Conservation (phyloP, 306 rosid species). For the Vigna reflexopilosa region DNA sequence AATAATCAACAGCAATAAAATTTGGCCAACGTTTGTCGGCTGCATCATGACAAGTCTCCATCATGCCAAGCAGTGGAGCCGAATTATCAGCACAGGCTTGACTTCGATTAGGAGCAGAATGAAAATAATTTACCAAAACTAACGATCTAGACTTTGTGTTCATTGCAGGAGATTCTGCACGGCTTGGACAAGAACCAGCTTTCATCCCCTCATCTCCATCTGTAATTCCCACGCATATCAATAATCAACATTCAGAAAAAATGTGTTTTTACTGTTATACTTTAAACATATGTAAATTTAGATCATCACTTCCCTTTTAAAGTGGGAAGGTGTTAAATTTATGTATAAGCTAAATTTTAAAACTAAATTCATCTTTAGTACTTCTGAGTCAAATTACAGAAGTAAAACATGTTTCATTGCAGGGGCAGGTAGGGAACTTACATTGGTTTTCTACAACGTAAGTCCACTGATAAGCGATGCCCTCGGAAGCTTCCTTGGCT, state of each 20-base stretch:
- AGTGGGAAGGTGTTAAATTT: no score
- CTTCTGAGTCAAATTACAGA: not conserved
- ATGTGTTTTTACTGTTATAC: no score
- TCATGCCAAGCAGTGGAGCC: slow-evolving; percentile 62
- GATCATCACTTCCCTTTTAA: no score
- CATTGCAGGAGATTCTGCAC: slow-evolving; percentile 78
- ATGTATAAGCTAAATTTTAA: no score
- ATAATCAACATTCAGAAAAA: not conserved
- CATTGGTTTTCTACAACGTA: slow-evolving; percentile 92
- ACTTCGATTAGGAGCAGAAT: slow-evolving; percentile 62
- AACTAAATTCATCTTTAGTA: no score
- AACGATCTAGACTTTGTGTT: slow-evolving; percentile 64
- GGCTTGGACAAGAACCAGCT: slow-evolving; percentile 71
- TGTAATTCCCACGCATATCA: slow-evolving; percentile 47
- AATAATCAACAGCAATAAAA: slow-evolving; percentile 93
- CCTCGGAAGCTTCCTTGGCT: slow-evolving; percentile 81
- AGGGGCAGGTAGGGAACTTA: slow-evolving; percentile 43
- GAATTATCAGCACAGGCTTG: slow-evolving; percentile 77
- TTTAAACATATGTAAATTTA: no score
- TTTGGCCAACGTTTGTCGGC: slow-evolving; percentile 87
- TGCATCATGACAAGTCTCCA: slow-evolving; percentile 70
- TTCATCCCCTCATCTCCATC: slow-evolving; percentile 89
- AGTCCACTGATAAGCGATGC: slow-evolving; percentile 83
- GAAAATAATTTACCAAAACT: slow-evolving; percentile 76
- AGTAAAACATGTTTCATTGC: slow-evolving; percentile 4